A percentile compares a stretch with the other conserved stretches of the same genome.
phyloP scores from a whole-genome alignment of 176 grass and related monocot species.

The Paspalum vaginatum region DNA sequence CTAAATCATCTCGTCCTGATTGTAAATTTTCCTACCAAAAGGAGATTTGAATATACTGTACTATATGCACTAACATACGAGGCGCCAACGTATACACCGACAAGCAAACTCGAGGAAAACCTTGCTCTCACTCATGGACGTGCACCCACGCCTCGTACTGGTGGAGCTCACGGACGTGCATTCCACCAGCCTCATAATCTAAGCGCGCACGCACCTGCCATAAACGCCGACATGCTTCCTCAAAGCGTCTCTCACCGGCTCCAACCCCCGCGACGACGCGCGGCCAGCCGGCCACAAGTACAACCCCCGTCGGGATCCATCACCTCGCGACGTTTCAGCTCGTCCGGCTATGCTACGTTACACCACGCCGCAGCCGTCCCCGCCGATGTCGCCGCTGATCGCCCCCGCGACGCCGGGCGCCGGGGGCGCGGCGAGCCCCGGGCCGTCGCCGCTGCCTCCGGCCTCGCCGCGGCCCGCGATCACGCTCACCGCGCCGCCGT shows the following conservation, averaged over 20 bases:
- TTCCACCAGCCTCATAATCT: conserved; percentile 37
- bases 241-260: not conserved
- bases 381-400: conserved; percentile 62
- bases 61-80: not conserved
- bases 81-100: not conserved
- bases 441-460: conserved; percentile 27
- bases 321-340: not conserved
- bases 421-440: not conserved
- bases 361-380: conserved; percentile 52
- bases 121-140: conserved; percentile 13
- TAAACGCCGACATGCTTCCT: not conserved
- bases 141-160: conserved; percentile 53
- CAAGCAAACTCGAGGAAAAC: not conserved
- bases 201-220: conserved; percentile 27
- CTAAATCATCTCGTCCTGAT: not conserved
- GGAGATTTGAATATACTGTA: not conserved
- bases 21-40: not conserved
- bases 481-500: conserved; percentile 63
- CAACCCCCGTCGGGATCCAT: too few species aligned
- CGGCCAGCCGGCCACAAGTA: too few species aligned
- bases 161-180: conserved; percentile 26
- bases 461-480: conserved; percentile 54
- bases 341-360: conserved; percentile 36
- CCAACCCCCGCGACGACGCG: conserved; percentile 4
- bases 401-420: conserved; percentile 34